These are phyloP conservation scores for Simmondsia chinensis DNA, from an alignment of 148 eudicot species.

Conservation along the genomic window DNA sequence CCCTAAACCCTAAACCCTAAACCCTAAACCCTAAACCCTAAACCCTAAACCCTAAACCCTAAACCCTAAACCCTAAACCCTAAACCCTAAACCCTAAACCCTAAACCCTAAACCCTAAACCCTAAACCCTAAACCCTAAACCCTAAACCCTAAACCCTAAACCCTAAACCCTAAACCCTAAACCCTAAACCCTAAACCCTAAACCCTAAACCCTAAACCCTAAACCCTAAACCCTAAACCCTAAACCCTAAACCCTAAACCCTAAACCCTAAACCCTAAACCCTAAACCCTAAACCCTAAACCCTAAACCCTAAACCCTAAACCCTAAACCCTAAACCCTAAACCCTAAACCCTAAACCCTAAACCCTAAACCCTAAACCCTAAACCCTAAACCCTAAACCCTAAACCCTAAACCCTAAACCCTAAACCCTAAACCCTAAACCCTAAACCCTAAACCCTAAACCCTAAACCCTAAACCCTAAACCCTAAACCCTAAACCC, in stretches of 20 bases:
- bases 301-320: constrained; percentile 8
- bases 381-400: constrained; percentile 8
- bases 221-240: constrained; percentile 11
- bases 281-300: constrained; percentile 15
- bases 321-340: constrained; percentile 15
- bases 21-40: constrained; percentile 3
- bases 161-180: constrained; percentile 12
- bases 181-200: constrained; percentile 7
- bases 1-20: background rate
- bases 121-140: constrained; percentile 13
- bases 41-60: constrained; percentile 6
- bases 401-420: constrained; percentile 8
- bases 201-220: constrained; percentile 4
- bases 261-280: constrained; percentile 10
- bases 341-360: constrained; percentile 19
- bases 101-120: constrained; percentile 14
- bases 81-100: constrained; percentile 13
- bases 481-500: constrained; percentile 18
- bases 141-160: constrained; percentile 9
- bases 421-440: constrained; percentile 5
- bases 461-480: constrained; percentile 16
- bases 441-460: constrained; percentile 11
- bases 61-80: constrained; percentile 11
- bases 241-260: constrained; percentile 6
- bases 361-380: constrained; percentile 9